These are phyloP conservation scores for Septoria linicola DNA, from an alignment of 2,329 filamentous ascomycete species.

Conservation along the genomic window DNA sequence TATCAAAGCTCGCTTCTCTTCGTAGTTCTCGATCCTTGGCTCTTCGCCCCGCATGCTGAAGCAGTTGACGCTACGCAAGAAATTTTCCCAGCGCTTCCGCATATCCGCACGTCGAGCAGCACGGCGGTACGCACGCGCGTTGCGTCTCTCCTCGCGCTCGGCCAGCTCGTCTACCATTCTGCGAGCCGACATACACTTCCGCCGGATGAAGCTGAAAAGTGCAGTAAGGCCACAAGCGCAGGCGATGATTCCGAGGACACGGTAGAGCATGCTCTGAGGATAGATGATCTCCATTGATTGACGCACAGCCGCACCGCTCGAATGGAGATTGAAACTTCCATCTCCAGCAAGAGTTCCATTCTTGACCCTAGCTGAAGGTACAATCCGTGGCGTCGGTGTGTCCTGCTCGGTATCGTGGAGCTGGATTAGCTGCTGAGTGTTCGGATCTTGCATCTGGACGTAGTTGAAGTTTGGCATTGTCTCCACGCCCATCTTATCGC, in stretches of 20 bases:
- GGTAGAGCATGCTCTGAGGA: conserved; percentile 36
- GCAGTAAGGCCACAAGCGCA: conserved; percentile 47
- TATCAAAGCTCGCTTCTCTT: conserved; percentile 54
- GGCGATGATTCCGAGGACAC: conserved; percentile 47
- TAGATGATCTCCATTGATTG: conserved; percentile 23
- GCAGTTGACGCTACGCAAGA: conserved; percentile 34
- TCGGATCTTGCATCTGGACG: conserved; percentile 22
- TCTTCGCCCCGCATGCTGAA: conserved; percentile 37
- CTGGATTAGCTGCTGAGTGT: conserved; percentile 26
- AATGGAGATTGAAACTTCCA: conserved; percentile 19
- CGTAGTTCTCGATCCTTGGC: conserved; percentile 44
- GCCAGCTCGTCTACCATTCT: conserved; percentile 55
- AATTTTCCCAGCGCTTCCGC: conserved; percentile 50
- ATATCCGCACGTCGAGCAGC: conserved; percentile 54
- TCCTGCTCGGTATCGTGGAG: conserved; percentile 17
- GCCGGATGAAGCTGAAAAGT: conserved; percentile 46
- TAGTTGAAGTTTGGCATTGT: conserved; percentile 27
- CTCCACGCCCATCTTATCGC: conserved; percentile 34
- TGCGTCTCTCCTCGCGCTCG: conserved; percentile 54
- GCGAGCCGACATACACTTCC: conserved; percentile 51
- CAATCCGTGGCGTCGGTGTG: background rate
- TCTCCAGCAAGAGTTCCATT: conserved; percentile 19
- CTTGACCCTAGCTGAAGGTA: conserved; percentile 14
- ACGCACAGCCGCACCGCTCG: conserved; percentile 19
- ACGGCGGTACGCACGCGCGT: conserved; percentile 52